Conservation (phyloP, 805 yeast genomes). For the Ogataea thermomethanolica region DNA sequence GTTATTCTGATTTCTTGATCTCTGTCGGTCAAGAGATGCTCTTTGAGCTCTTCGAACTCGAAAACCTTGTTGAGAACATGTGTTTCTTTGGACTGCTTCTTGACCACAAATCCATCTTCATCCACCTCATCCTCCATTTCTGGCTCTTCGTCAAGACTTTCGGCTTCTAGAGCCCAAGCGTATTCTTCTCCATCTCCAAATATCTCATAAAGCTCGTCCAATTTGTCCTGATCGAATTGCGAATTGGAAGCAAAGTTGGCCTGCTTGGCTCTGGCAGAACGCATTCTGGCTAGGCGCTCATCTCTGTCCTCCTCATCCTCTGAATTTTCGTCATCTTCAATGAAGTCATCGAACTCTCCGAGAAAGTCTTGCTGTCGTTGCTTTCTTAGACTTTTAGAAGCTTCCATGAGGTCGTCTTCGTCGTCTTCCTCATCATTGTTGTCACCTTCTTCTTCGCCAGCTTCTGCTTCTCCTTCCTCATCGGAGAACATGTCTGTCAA, state of each 20-base stretch:
- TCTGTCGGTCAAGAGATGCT: constrained; percentile 84
- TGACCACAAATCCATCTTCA: constrained; percentile 31
- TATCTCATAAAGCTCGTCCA: constrained; percentile 89
- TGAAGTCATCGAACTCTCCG: constrained; percentile 94
- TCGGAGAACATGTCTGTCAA: constrained; percentile 72
- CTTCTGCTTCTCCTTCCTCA: constrained; percentile 38
- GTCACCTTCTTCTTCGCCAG: constrained; percentile 22
- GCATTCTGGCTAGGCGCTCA: constrained; percentile 36
- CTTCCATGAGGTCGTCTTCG: constrained; percentile 32
- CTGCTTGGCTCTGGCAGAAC: constrained; percentile 32
- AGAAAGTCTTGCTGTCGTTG: constrained; percentile 33
- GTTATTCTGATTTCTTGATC: constrained; percentile 83
- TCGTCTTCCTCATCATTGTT: constrained; percentile 25
- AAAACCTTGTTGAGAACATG: constrained; percentile 81
- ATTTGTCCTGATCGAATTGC: constrained; percentile 80
- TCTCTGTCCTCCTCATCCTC: constrained; percentile 76
- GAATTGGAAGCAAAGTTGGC: constrained; percentile 29
- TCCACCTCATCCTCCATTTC: constrained; percentile 36
- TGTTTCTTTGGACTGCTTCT: constrained; percentile 35
- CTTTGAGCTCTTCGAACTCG: constrained; percentile 90
- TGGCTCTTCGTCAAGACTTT: constrained; percentile 53
- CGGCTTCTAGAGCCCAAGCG: constrained; percentile 96
- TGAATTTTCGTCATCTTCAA: constrained; percentile 94
- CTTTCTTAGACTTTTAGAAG: constrained; percentile 25
- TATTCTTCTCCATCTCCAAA: constrained; percentile 97